phyloP scores from a whole-genome alignment of 176 grass and related monocot genomes.

The Aegilops tauschii region DNA sequence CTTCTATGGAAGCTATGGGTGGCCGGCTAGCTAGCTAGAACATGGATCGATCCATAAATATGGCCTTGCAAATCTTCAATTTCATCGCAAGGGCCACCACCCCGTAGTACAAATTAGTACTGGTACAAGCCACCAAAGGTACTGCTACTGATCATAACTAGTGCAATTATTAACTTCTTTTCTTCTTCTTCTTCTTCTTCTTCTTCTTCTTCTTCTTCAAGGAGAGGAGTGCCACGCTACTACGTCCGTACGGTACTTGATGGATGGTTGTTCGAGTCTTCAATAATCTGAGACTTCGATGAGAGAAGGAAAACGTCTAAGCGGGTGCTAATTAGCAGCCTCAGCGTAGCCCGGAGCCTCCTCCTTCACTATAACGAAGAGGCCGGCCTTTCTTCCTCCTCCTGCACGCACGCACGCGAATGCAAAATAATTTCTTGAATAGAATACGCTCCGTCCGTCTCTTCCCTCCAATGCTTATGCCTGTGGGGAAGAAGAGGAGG shows the following conservation, averaged over 20 bases:
- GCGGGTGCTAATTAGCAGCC: slow-evolving; percentile 69
- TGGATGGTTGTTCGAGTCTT: not conserved
- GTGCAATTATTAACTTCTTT: slow-evolving; percentile 27
- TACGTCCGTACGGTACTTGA: not conserved
- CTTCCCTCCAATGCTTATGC: not conserved
- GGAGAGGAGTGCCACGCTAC: not conserved
- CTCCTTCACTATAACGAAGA: slow-evolving; percentile 44
- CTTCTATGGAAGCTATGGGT: not conserved
- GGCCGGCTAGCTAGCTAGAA: not conserved
- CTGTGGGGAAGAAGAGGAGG: not conserved
- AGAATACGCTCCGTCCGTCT: not conserved
- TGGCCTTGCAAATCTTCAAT: slow-evolving; percentile 26
- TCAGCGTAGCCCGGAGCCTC: slow-evolving; percentile 45
- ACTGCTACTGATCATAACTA: not conserved
- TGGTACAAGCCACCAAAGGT: not conserved
- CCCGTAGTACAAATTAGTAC: not conserved
- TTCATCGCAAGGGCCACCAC: not conserved
- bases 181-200: not conserved
- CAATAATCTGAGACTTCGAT: not conserved
- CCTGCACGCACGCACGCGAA: not conserved
- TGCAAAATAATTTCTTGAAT: slow-evolving; percentile 13
- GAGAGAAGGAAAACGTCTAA: slow-evolving; percentile 38
- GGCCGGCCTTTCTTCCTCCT: slow-evolving; percentile 26
- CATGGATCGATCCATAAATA: slow-evolving; percentile 4
- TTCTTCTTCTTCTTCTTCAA: not conserved